These are phyloP conservation scores for Cylindrotheca fusiformis DNA, from an alignment of 108 stramenopile species.

Conservation along the genomic window DNA sequence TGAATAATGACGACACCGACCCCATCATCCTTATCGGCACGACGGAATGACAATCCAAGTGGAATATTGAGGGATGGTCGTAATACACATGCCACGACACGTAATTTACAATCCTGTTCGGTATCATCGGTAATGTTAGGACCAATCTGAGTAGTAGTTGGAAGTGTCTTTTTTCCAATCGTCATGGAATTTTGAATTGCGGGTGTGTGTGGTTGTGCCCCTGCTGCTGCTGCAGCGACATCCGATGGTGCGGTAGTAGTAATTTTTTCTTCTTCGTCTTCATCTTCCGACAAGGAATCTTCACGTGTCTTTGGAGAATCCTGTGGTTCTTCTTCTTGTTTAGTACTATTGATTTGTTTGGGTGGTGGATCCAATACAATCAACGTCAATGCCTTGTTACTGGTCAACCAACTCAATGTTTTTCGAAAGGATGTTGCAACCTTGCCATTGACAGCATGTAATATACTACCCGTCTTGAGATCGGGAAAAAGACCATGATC, in stretches of 20 bases:
- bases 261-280: neutral
- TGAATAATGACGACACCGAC: neutral
- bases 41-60: neutral
- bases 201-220: neutral
- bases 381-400: neutral
- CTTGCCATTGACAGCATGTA: neutral
- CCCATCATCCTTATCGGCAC: neutral
- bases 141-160: neutral
- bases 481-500: neutral
- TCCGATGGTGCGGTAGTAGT: neutral
- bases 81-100: neutral
- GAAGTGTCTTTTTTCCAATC: too few relatives aligned
- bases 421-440: neutral
- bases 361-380: neutral
- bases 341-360: too few relatives aligned
- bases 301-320: neutral
- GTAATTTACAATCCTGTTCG: neutral
- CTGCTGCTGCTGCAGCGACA: neutral
- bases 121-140: neutral
- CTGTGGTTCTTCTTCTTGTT: neutral
- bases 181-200: too few relatives aligned
- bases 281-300: neutral
- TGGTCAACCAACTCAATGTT: neutral
- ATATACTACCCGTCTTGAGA: neutral
- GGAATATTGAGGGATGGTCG: neutral